phyloP scores from a whole-genome alignment of 1,284 basidiomycete genomes.

The Hemileia vastatrix region DNA sequence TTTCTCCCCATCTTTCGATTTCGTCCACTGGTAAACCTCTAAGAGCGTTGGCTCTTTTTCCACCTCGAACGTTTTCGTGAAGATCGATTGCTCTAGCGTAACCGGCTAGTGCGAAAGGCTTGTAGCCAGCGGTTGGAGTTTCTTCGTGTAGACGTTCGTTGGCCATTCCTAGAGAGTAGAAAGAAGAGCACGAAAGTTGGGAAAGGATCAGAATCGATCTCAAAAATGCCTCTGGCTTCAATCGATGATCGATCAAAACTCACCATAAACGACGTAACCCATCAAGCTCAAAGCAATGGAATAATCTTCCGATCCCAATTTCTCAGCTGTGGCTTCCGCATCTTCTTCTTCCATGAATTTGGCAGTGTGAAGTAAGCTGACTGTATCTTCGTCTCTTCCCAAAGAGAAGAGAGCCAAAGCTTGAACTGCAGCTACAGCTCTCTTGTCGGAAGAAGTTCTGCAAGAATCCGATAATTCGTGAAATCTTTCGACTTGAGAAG shows the following conservation, averaged over 20 bases:
- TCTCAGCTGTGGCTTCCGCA: slow-evolving; percentile 21
- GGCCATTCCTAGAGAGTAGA: slow-evolving; percentile 29
- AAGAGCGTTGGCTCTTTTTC: slow-evolving; percentile 34
- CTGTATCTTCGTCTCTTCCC: slow-evolving; percentile 36
- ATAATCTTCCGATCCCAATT: slow-evolving; percentile 27
- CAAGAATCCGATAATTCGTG: slow-evolving; percentile 24
- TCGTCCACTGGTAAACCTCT: slow-evolving; percentile 31
- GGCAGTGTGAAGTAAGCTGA: slow-evolving; percentile 34
- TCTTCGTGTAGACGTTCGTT: slow-evolving; percentile 34
- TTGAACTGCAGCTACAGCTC: slow-evolving; percentile 25
- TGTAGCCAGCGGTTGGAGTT: slow-evolving; percentile 29
- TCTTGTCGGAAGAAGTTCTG: neutral
- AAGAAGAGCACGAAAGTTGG: neutral
- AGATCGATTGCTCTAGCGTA: slow-evolving; percentile 38
- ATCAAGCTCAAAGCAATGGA: slow-evolving; percentile 31
- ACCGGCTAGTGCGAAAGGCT: slow-evolving; percentile 33
- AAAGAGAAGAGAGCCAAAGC: slow-evolving; percentile 35
- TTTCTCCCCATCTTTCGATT: slow-evolving; percentile 14
- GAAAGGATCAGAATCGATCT: neutral
- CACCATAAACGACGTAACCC: slow-evolving; percentile 35
- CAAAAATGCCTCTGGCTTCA: neutral
- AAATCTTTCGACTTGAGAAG: slow-evolving; percentile 27
- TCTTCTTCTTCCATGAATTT: slow-evolving; percentile 32
- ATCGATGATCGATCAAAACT: neutral
- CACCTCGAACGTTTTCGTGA: slow-evolving; percentile 37